These are phyloP conservation scores for Trametes cinnabarina DNA, from an alignment of 768 basidiomycete species.

Conservation along the genomic window DNA sequence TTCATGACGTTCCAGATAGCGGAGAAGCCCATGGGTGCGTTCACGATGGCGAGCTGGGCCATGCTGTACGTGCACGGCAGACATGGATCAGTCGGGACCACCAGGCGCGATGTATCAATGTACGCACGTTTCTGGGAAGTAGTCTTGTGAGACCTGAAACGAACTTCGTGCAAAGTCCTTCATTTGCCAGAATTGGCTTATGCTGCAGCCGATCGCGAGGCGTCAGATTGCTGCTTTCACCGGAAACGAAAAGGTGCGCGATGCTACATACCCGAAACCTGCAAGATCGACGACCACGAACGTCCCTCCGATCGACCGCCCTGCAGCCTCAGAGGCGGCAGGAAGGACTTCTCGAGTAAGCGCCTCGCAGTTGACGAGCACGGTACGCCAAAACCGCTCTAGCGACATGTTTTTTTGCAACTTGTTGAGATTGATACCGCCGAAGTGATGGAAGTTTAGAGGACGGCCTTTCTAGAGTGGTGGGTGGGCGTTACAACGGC, in stretches of 20 bases:
- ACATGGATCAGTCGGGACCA: neutral
- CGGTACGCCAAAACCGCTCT: slow-evolving; percentile 46
- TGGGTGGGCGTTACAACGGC: neutral
- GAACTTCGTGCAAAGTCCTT: slow-evolving; percentile 58
- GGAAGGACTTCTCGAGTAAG: slow-evolving; percentile 67
- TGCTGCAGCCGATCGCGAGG: slow-evolving; percentile 32
- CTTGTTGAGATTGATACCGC: slow-evolving; percentile 46
- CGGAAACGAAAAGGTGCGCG: neutral
- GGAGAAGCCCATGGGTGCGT: slow-evolving; percentile 71
- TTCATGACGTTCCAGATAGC: slow-evolving; percentile 68
- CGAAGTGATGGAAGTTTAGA: slow-evolving; percentile 64
- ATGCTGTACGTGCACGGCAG: slow-evolving; percentile 44
- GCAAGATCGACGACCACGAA: slow-evolving; percentile 70
- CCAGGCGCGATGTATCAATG: neutral
- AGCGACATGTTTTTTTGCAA: slow-evolving; percentile 31
- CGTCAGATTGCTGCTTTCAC: neutral
- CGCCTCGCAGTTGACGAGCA: slow-evolving; percentile 65
- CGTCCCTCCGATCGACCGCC: slow-evolving; percentile 46
- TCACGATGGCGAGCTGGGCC: slow-evolving; percentile 70
- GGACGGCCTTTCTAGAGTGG: slow-evolving; percentile 61
- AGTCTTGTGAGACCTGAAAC: slow-evolving; percentile 77
- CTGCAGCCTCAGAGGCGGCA: slow-evolving; percentile 56
- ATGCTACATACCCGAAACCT: slow-evolving; percentile 56
- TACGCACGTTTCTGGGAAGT: slow-evolving; percentile 71
- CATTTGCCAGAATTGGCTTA: slow-evolving; percentile 75